A percentile compares a stretch with the other conserved stretches of the same genome.
phyloP scores from a whole-genome alignment of 768 basidiomycete genomes.

The Termitomyces sp. region DNA sequence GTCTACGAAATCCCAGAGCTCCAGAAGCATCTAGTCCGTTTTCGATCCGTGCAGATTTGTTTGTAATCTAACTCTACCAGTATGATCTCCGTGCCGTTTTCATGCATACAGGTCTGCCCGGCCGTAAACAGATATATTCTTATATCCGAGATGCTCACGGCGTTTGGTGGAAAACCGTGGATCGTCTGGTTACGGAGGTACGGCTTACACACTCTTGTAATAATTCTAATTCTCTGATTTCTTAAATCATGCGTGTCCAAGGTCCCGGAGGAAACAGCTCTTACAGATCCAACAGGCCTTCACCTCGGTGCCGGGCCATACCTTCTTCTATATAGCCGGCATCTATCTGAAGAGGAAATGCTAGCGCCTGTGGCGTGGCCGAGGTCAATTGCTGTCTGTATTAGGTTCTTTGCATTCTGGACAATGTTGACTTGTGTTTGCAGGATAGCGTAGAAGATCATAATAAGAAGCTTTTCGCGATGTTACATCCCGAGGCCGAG shows the following conservation, averaged over 20 bases:
- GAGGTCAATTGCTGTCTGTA: constrained; percentile 30
- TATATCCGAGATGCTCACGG: constrained; percentile 65
- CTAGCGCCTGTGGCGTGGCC: constrained; percentile 37
- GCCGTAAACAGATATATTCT: constrained; percentile 74
- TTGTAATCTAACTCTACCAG: constrained; percentile 31
- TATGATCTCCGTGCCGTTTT: constrained; percentile 81
- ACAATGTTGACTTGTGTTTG: neutral
- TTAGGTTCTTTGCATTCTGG: neutral
- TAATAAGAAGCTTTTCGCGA: constrained; percentile 32
- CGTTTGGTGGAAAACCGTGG: constrained; percentile 81
- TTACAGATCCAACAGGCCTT: constrained; percentile 67
- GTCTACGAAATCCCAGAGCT: constrained; percentile 66
- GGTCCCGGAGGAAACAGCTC: constrained; percentile 69
- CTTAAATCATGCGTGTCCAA: constrained; percentile 22
- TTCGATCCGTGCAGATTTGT: neutral
- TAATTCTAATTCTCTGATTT: neutral
- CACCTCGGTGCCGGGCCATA: constrained; percentile 79
- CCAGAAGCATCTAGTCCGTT: constrained; percentile 53
- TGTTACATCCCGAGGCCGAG: neutral
- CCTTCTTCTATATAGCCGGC: constrained; percentile 65
- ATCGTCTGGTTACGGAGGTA: constrained; percentile 66
- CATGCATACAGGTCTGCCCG: constrained; percentile 74
- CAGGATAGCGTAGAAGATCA: constrained; percentile 32
- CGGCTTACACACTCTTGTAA: neutral
- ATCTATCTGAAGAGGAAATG: constrained; percentile 33